Evolutionary conservation across 2,329 filamentous ascomycete genomes (phyloP).

Genomic region (Alternaria ethzedia): DNA sequence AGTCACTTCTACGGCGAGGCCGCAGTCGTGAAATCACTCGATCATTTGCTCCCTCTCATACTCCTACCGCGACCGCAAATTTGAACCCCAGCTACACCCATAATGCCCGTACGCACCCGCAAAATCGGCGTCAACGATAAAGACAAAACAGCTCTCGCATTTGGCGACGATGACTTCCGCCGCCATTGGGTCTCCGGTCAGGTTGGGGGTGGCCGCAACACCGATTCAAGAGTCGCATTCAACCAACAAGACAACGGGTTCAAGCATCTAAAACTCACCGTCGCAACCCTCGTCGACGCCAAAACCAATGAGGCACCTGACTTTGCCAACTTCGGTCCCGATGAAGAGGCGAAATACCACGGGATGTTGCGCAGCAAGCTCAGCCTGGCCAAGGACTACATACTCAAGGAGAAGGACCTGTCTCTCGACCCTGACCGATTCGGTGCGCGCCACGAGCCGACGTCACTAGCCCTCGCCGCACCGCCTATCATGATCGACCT

Average conservation of each 20-base stretch:
- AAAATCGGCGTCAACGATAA: not conserved
- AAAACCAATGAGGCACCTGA: not conserved
- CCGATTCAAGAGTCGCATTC: not conserved
- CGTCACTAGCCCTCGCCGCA: not conserved
- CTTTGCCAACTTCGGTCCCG: not conserved
- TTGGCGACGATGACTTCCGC: not conserved
- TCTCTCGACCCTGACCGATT: not conserved
- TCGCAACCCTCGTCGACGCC: not conserved
- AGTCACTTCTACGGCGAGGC: not conserved
- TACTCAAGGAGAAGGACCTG: not conserved
- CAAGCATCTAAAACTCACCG: not conserved
- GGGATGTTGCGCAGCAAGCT: not conserved
- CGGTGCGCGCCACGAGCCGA: not conserved
- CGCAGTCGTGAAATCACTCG: not conserved
- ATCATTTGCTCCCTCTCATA: not conserved
- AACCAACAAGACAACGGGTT: conserved; percentile 4
- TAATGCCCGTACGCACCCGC: not conserved
- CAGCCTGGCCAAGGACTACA: not conserved
- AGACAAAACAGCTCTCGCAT: not conserved
- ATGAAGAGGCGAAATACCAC: not conserved
- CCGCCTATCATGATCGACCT: not conserved
- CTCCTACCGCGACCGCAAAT: not conserved
- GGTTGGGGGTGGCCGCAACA: not conserved
- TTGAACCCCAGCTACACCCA: not conserved
- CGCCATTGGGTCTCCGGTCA: not conserved